A percentile compares a stretch with the other conserved stretches of the same genome.
These are phyloP conservation scores for Gnetum montanum DNA, from an alignment of 75 land plant species.

Conservation along the genomic window DNA sequence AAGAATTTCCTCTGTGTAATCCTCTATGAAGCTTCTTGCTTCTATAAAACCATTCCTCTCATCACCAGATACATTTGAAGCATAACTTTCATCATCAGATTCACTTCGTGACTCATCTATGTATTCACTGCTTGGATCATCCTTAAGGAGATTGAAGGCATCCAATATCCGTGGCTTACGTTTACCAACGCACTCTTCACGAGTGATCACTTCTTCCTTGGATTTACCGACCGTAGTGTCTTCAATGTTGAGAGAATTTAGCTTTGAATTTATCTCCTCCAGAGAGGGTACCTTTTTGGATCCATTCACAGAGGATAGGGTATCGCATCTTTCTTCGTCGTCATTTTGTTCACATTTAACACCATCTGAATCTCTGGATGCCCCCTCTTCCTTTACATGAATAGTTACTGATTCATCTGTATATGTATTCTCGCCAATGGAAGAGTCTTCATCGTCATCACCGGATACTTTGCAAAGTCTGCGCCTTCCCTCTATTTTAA, in stretches of 20 bases:
- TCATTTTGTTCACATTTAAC: neutral
- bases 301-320: neutral
- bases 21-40: neutral
- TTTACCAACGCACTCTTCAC: neutral
- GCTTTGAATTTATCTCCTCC: conserved; percentile 24
- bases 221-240: conserved; percentile 4
- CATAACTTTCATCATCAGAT: neutral
- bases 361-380: neutral
- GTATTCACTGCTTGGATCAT: conserved; percentile 10
- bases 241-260: conserved; percentile 28
- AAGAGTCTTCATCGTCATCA: neutral
- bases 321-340: neutral
- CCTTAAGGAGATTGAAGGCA: conserved; percentile 4
- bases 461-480: conserved; percentile 35
- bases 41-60: neutral
- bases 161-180: neutral
- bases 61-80: neutral
- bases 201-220: neutral
- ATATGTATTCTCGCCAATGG: neutral
- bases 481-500: conserved; percentile 35
- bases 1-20: neutral
- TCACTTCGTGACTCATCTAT: neutral
- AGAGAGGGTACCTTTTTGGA: conserved; percentile 1
- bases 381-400: too few species aligned
- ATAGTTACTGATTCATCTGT: neutral